phyloP scores from a whole-genome alignment of 495 filamentous ascomycete species.

The Hypoxylon perforatum region DNA sequence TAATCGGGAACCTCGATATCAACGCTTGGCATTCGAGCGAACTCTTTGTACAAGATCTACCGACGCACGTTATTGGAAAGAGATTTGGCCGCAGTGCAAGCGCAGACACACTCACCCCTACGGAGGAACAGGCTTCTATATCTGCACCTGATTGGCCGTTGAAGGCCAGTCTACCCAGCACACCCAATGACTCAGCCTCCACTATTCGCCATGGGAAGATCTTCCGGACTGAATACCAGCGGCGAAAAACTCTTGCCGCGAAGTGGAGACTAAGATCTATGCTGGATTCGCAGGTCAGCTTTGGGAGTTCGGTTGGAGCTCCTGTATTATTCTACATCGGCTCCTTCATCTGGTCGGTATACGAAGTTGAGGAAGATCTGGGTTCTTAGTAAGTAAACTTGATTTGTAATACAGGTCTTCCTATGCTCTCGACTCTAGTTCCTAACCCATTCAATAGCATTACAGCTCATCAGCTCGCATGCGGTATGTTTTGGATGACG shows the following conservation, averaged over 20 bases:
- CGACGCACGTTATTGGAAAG: too few relatives aligned
- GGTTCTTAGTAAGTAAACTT: neutral
- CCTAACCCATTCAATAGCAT: constrained; percentile 37
- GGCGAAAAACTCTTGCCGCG: neutral
- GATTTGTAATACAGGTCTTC: too few relatives aligned
- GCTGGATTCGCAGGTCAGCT: constrained; percentile 25
- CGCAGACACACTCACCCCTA: too few relatives aligned
- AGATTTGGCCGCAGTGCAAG: too few relatives aligned
- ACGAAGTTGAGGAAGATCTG: constrained; percentile 19
- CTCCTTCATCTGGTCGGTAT: constrained; percentile 47
- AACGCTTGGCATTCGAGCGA: constrained; percentile 14
- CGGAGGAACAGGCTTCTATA: too few relatives aligned
- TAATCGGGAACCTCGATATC: constrained; percentile 35
- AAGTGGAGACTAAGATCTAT: constrained; percentile 17
- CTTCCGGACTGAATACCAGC: neutral
- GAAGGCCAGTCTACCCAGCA: too few relatives aligned
- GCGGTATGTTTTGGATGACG: constrained; percentile 51
- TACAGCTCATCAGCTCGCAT: constrained; percentile 51
- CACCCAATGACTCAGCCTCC: too few relatives aligned
- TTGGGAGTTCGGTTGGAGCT: constrained; percentile 22
- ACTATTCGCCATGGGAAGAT: too few relatives aligned
- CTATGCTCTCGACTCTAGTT: too few relatives aligned
- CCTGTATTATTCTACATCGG: constrained; percentile 48
- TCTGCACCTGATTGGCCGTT: too few relatives aligned
- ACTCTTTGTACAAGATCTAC: neutral